These are phyloP conservation scores for Geotrichum citri-aurantii DNA, from an alignment of 1,139 yeast genomes.

Conservation along the genomic window DNA sequence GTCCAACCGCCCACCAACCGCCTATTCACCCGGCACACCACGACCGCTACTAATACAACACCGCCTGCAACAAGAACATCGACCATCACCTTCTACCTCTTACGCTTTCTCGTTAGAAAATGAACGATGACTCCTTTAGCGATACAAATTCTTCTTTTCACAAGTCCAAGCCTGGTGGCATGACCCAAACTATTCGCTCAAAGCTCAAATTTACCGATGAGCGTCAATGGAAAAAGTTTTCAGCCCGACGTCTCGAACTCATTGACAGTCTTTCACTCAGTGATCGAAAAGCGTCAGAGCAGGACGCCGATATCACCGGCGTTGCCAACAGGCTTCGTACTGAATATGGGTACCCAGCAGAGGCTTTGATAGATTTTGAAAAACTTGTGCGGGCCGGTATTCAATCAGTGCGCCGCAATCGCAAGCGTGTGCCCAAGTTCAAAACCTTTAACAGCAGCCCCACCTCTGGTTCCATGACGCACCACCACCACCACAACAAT, in stretches of 20 bases:
- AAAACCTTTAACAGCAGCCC: neutral
- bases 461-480: neutral
- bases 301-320: slow-evolving; percentile 67
- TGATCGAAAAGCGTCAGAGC: slow-evolving; percentile 83
- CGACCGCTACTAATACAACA: no score
- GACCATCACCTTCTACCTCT: neutral
- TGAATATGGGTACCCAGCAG: slow-evolving; percentile 67
- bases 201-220: slow-evolving; percentile 76
- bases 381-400: slow-evolving; percentile 88
- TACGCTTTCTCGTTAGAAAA: neutral
- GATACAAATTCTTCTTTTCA: slow-evolving; percentile 9
- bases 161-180: slow-evolving; percentile 41
- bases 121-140: slow-evolving; percentile 3
- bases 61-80: neutral
- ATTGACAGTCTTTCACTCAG: slow-evolving; percentile 77
- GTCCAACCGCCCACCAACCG: neutral
- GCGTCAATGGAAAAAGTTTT: slow-evolving; percentile 78
- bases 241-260: slow-evolving; percentile 79
- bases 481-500: neutral
- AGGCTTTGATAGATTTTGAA: slow-evolving; percentile 67
- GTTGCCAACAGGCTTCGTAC: slow-evolving; percentile 70
- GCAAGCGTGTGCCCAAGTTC: slow-evolving; percentile 46
- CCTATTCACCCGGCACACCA: neutral
- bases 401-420: slow-evolving; percentile 67
- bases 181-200: slow-evolving; percentile 71